Evolutionary conservation across 768 basidiomycete species (phyloP).

Genomic region (Daedalea quercina): DNA sequence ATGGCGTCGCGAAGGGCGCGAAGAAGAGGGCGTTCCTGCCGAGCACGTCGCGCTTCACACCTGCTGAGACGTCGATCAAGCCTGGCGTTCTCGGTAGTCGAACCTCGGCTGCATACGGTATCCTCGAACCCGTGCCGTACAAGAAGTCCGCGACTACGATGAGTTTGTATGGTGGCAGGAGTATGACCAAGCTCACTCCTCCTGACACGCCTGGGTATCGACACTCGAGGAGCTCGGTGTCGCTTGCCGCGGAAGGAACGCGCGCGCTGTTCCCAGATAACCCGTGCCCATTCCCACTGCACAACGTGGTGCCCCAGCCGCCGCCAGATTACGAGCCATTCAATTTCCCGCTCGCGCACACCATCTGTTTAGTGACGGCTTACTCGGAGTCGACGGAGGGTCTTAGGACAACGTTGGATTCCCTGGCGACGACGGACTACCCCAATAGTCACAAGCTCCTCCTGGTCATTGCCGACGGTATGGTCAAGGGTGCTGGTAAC

Average conservation of each 20-base stretch:
- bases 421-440: constrained; percentile 96
- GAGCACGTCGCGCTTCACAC: constrained; percentile 67
- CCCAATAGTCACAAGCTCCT: constrained; percentile 97
- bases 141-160: constrained; percentile 44
- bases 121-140: constrained; percentile 53
- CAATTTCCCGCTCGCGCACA: constrained; percentile 90
- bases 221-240: constrained; percentile 78
- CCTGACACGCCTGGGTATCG: constrained; percentile 68
- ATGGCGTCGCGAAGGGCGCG: constrained; percentile 48
- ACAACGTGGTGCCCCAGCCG: constrained; percentile 89
- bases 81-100: constrained; percentile 38
- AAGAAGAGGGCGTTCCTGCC: constrained; percentile 60
- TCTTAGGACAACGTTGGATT: constrained; percentile 95
- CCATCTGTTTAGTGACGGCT: constrained; percentile 94
- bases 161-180: constrained; percentile 28
- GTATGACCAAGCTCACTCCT: constrained; percentile 49
- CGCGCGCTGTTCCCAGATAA: constrained; percentile 51
- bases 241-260: constrained; percentile 47
- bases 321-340: constrained; percentile 89
- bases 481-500: constrained; percentile 96
- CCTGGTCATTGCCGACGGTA: constrained; percentile 93
- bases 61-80: constrained; percentile 55
- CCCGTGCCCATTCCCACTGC: constrained; percentile 89
- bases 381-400: constrained; percentile 98
- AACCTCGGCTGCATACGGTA: constrained; percentile 59